Evolutionary conservation across 805 yeast genomes (phyloP), one percentile per base, ranked within the genome.

Genomic region (Candida hispaniensis): DNA sequence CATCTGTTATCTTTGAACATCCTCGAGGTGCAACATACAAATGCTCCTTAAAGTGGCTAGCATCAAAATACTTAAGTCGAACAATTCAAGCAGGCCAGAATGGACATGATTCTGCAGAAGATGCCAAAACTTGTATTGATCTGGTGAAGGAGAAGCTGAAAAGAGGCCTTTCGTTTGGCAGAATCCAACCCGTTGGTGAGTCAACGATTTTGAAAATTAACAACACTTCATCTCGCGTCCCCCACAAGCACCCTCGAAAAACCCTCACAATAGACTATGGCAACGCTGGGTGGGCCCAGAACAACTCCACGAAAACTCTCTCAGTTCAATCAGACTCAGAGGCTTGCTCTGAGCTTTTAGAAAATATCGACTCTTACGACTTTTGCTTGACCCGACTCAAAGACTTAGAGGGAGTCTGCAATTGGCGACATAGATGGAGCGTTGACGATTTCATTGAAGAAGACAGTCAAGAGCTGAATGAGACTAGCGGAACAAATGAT

Each of bases 71-170:
- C 50, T 57, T 86, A 22, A 56, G 63, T 12, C 57, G 67, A 32
- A 58, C 54, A 0, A 88, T 88, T 34, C 97, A 91, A 54, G 58
- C 57, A 15, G 75, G 78, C n/a, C 65, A 64, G 15, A 44, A 53
- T 3, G 94, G 93, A 1, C 97, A 88, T 55, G 79, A 86, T 35
- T 79, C 97, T 0, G 66, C 78, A 4, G 94, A 82, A 51, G 98
- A 88, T 51, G 79, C 94, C 8, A 54, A 54, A 17, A 75, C 94
- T 1, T 81, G 94, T 51, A 61, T 86, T 48, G 83, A 81, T 34
- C 64, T 88, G 32, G 70, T 80, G 1, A 74, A 79, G 46, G 46
- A 73, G 44, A 85, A 86, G 50, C 55, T 85, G 9, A 55, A 62
- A 4, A 73, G 75, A 39, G 96, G 95, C 1, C 51, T 57, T 5